Base-by-base conservation (phyloP, 2,329 filamentous ascomycete genomes). In the Thielaviopsis punctulata region DNA sequence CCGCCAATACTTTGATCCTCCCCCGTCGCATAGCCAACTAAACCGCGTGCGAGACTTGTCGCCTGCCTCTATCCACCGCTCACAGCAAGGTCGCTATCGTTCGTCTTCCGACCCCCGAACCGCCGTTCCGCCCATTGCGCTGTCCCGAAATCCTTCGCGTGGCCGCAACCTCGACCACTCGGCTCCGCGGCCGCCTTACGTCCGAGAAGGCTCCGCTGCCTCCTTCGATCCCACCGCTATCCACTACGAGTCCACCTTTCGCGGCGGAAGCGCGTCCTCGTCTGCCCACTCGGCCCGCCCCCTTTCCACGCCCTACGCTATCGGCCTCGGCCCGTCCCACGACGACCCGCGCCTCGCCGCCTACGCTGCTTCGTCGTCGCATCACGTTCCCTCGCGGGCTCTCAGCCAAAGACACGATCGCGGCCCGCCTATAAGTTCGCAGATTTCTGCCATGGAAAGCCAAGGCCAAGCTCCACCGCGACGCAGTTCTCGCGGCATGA, bases 401-500 rank as follows among this genome's bases (percentile, higher is more conserved):
- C 19, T 36, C 18, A 55, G 54, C 30, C 54, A 55, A 36, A 48
- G 54, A 24, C 43, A 45, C 44, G 24, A 49, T n/a, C 27, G 33
- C 33, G 44, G 45, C 22, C 44, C 24, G 12, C 33, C 45, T 21
- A 23, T 25, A 23, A 45, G 48, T 23, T 41, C 36, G 3, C 39
- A 27, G n/a, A 21, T 18, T 10, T 19, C 41, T 3, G n/a, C 49
- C 15, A 47, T 51, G 43, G 51, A 55, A 15, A 13, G 4, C 22
- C 22, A 23, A 24, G 25, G 25, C 19, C 54, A 55, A 30, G 19
- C 51, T 19, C 50, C 48, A 8, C 44, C 48, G 24, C 43, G 54
- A 45, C 77, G 83, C 62, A 84, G 80, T 60, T 95, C 88, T 10
- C 79, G 81, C 62, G 79, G 84, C 45, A 76, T 83, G 65, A 76